Base-by-base conservation (phyloP, 176 grass and related monocot species). In the Bonia amplexicaulis region DNA sequence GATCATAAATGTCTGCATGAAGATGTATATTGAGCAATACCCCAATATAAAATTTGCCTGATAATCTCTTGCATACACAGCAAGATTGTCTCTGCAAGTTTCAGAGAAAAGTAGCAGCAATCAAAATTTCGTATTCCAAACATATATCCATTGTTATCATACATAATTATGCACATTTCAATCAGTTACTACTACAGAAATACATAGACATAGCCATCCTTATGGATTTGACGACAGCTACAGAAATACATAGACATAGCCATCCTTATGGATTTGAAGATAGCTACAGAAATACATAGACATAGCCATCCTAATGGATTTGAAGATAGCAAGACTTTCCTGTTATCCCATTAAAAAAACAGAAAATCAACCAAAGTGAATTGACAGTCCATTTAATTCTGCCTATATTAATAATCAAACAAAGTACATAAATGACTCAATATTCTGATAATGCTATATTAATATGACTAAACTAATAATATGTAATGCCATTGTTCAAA, bases 1-100 rank as follows among this genome's bases (percentile, higher is more conserved):
- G 78, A 99, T 99, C 93, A 99, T 92, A 86, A 99, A 99, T 84
- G 93, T 99, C 70, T 99, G 96, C 96, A 99, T 99, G 73, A 99
- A 99, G 84, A 99, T 99, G 91, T 99, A 99, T 91, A 96, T 94
- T 12, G 96, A 90, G 84, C 96, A 99, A 66, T 99, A 99, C 6
- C 91, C 96, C 84, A 99, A 79, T 81, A 99, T 93, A 69, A 99
- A 99, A 72, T 99, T 90, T 63, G 78, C 85, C 80, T 94, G 85
- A 83, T 92, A 90, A 61, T 99, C 93, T 85, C 86, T 99, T 37
- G 93, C 96, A 84, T 94, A 96, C 54, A 95, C 93, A 4, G 93
- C 91, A n/a, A 99, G 90, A 78, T 99, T 96, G 41, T 99, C 93
- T 83, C 96, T 96, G 96, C 68, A 93, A 88, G 29, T 88, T 82